Conservation (phyloP, 257 asterid species). For the Parsonsia alboflavescens region DNA sequence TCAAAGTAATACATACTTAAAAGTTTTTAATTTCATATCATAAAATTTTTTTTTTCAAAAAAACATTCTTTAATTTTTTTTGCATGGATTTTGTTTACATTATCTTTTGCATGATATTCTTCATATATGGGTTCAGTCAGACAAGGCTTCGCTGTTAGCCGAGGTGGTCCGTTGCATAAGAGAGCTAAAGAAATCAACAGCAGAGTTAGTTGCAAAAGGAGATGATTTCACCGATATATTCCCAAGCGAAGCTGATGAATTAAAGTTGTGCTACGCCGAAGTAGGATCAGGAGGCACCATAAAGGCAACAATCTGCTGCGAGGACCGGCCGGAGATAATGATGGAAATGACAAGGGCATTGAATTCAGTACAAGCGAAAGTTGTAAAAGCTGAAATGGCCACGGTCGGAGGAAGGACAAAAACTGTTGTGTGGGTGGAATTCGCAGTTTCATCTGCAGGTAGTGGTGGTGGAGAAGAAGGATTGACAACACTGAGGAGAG, state of each 20-base stretch:
- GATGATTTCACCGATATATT: conserved; percentile 13
- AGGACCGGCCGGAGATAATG: conserved; percentile 71
- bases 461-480: conserved; percentile 34
- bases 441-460: conserved; percentile 9
- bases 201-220: conserved; percentile 24
- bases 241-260: conserved; percentile 71
- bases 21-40: not conserved
- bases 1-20: conserved; percentile 50
- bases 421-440: conserved; percentile 47
- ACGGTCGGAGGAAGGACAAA: conserved; percentile 79
- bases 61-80: not conserved
- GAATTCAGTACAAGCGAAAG: conserved; percentile 50
- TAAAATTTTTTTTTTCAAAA: no score
- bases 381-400: conserved; percentile 69
- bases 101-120: not conserved
- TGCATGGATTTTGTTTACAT: not conserved
- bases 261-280: conserved; percentile 37
- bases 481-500: conserved; percentile 45
- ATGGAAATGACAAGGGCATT: conserved; percentile 57
- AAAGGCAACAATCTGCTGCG: conserved; percentile 66
- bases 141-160: conserved; percentile 84
- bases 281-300: not conserved
- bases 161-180: conserved; percentile 74
- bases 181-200: conserved; percentile 56
- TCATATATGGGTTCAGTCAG: conserved; percentile 39